Conservation (phyloP, 1,284 basidiomycete genomes). For the Xerocomus alliaceus region DNA sequence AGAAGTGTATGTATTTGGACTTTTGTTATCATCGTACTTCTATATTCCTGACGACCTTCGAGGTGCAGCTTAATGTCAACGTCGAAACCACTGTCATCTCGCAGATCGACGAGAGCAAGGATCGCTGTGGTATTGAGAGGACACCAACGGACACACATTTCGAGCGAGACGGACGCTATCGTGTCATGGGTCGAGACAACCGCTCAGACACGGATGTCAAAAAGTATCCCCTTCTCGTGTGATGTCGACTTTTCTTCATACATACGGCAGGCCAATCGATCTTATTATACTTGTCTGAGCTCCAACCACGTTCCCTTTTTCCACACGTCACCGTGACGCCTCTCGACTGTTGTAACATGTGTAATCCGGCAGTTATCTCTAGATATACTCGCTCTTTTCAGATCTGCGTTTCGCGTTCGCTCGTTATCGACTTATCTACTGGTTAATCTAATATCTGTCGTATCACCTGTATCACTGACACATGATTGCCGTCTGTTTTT, state of each 20-base stretch:
- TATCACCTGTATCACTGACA: too few relatives aligned
- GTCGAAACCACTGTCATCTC: constrained; percentile 43
- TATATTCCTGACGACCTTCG: background rate
- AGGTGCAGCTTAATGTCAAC: constrained; percentile 42
- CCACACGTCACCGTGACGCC: too few relatives aligned
- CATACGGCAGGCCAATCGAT: too few relatives aligned
- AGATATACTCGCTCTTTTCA: too few relatives aligned
- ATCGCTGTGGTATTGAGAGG: constrained; percentile 27
- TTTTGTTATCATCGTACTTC: background rate
- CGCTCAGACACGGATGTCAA: constrained; percentile 23
- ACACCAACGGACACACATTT: constrained; percentile 7
- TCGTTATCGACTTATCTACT: too few relatives aligned
- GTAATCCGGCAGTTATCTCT: too few relatives aligned
- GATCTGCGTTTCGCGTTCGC: too few relatives aligned
- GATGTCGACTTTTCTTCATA: constrained; percentile 1
- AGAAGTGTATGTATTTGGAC: constrained; percentile 25
- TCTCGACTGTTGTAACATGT: too few relatives aligned
- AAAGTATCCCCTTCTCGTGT: constrained; percentile 26
- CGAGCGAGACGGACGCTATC: constrained; percentile 21
- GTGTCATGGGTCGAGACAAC: constrained; percentile 23
- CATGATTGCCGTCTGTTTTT: too few relatives aligned
- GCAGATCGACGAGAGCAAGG: constrained; percentile 36
- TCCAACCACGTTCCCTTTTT: too few relatives aligned
- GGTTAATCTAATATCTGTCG: too few relatives aligned
- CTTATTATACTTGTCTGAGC: too few relatives aligned